phyloP scores from a whole-genome alignment of 257 asterid genomes.

The Solanum infundibuliforme region DNA sequence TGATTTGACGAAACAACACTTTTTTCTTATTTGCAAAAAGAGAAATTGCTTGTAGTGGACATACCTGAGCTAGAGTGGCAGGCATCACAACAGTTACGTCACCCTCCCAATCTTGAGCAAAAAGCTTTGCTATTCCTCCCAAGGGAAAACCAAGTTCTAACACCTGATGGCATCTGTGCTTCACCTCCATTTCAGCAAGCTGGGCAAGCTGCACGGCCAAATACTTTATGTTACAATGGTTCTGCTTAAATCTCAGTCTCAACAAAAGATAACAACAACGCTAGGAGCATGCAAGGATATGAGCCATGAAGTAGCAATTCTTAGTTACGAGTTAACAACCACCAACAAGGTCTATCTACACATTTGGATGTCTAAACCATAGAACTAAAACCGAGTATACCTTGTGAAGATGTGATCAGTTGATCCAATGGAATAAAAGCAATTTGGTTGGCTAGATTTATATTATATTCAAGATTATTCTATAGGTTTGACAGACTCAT shows the following conservation, averaged over 20 bases:
- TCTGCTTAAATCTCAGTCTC: not conserved
- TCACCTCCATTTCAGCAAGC: conserved; percentile 70
- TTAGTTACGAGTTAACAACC: not conserved
- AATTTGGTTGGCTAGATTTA: not conserved
- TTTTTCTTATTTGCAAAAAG: not conserved
- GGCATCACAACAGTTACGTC: conserved; percentile 85
- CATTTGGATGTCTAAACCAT: not conserved
- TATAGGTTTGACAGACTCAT: not conserved
- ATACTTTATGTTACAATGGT: not conserved
- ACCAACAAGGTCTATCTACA: not conserved
- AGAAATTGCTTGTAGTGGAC: not conserved
- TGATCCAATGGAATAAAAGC: not conserved
- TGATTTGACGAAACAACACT: not conserved
- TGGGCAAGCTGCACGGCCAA: conserved; percentile 50
- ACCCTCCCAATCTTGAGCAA: conserved; percentile 90
- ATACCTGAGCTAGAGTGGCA: conserved; percentile 76
- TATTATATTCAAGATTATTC: not conserved
- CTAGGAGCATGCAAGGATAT: not conserved
- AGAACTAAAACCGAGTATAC: not conserved
- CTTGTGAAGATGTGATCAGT: not conserved
- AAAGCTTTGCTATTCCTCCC: conserved; percentile 62
- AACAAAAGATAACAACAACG: not conserved
- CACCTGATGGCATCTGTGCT: conserved; percentile 72
- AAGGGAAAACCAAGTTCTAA: conserved; percentile 76
- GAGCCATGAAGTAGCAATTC: not conserved